phyloP scores from a whole-genome alignment of 768 basidiomycete genomes.

The Lentinus brumalis region DNA sequence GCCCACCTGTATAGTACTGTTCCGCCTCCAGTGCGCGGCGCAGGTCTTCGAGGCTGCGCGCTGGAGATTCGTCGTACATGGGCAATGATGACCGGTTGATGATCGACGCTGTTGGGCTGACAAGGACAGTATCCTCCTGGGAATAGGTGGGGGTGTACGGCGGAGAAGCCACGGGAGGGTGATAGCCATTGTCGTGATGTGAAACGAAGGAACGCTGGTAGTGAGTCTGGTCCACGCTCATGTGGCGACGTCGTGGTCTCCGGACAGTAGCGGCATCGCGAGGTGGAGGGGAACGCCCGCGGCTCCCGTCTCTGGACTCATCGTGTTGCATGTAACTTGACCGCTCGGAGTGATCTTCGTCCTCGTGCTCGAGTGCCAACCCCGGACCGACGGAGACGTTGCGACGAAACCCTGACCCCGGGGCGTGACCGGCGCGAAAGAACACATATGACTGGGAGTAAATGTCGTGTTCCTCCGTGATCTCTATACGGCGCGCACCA shows the following conservation, averaged over 20 bases:
- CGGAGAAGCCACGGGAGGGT: slow-evolving; percentile 27
- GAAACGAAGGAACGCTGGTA: slow-evolving; percentile 33
- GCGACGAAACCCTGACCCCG: slow-evolving; percentile 44
- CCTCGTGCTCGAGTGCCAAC: slow-evolving; percentile 44
- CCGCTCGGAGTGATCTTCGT: slow-evolving; percentile 37
- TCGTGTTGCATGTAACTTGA: slow-evolving; percentile 31
- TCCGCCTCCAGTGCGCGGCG: slow-evolving; percentile 13
- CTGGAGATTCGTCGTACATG: slow-evolving; percentile 25
- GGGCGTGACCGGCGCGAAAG: slow-evolving; percentile 60
- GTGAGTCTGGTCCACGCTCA: slow-evolving; percentile 35
- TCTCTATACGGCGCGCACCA: slow-evolving; percentile 73
- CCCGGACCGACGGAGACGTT: slow-evolving; percentile 53
- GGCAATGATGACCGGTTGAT: slow-evolving; percentile 18
- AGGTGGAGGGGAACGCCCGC: slow-evolving; percentile 25
- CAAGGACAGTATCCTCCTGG: slow-evolving; percentile 8
- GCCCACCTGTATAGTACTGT: slow-evolving; percentile 9
- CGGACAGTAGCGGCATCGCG: not conserved
- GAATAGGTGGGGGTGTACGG: slow-evolving; percentile 34
- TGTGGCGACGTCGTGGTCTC: slow-evolving; percentile 20
- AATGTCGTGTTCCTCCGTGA: slow-evolving; percentile 75
- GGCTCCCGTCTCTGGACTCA: slow-evolving; percentile 19
- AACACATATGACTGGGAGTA: slow-evolving; percentile 72
- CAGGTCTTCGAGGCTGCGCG: slow-evolving; percentile 22
- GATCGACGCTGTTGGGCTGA: slow-evolving; percentile 18
- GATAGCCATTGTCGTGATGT: slow-evolving; percentile 27